phyloP scores from a whole-genome alignment of 805 yeast genomes.

The Torulaspora quercuum region DNA sequence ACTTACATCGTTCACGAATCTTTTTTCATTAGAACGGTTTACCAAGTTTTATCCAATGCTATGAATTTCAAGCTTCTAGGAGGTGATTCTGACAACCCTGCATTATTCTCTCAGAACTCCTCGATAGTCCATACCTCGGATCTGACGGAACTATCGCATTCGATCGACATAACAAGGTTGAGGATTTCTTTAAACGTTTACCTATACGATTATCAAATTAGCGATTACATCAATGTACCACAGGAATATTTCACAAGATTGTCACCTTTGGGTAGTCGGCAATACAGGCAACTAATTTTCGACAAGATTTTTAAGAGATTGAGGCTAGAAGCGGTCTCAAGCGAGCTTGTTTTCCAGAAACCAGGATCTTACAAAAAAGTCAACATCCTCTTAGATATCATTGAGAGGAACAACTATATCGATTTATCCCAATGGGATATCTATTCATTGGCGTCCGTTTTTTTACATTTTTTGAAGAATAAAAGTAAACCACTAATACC shows the following conservation, averaged over 20 bases:
- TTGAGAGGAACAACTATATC: slow-evolving; percentile 52
- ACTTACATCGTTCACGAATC: slow-evolving; percentile 84
- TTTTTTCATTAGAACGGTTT: slow-evolving; percentile 79
- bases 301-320: slow-evolving; percentile 52
- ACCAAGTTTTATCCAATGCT: slow-evolving; percentile 66
- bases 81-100: slow-evolving; percentile 19
- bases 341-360: slow-evolving; percentile 50
- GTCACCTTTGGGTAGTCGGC: slow-evolving; percentile 30
- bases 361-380: slow-evolving; percentile 52
- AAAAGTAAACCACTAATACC: slow-evolving; percentile 56
- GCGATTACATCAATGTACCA: slow-evolving; percentile 49
- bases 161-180: slow-evolving; percentile 70
- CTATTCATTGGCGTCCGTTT: slow-evolving; percentile 42
- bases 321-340: slow-evolving; percentile 40
- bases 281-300: slow-evolving; percentile 42
- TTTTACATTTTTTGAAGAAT: slow-evolving; percentile 46
- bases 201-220: slow-evolving; percentile 56
- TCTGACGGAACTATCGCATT: slow-evolving; percentile 52
- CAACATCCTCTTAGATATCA: slow-evolving; percentile 46
- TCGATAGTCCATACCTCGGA: slow-evolving; percentile 43
- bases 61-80: slow-evolving; percentile 46
- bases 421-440: slow-evolving; percentile 67
- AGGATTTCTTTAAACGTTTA: slow-evolving; percentile 76
- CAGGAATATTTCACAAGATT: slow-evolving; percentile 33
- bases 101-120: slow-evolving; percentile 12